A percentile compares a stretch with the other conserved stretches of the same genome.
These are phyloP conservation scores for Allium cepa DNA, from an alignment of 106 monocot species.

Conservation along the genomic window DNA sequence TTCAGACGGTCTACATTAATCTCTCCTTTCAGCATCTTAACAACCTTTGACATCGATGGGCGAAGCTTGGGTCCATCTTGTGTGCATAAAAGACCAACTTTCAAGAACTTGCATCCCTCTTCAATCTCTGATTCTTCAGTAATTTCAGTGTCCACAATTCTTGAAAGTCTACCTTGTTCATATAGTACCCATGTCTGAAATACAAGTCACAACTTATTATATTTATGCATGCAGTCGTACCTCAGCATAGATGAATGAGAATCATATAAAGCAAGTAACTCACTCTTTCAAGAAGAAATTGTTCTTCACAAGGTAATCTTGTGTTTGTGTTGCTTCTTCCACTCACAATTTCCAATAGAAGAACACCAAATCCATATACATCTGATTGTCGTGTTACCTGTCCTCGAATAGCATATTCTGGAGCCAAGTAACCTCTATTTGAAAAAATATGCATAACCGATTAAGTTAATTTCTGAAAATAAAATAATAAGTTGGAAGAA, in stretches of 20 bases:
- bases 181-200: slow-evolving; percentile 54
- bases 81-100: slow-evolving; percentile 58
- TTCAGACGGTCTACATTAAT: slow-evolving; percentile 6
- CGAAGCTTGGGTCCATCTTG: slow-evolving; percentile 52
- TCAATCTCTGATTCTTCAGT: slow-evolving; percentile 38
- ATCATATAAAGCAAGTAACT: slow-evolving; percentile 9
- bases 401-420: slow-evolving; percentile 69
- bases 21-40: slow-evolving; percentile 47
- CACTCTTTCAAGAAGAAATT: slow-evolving; percentile 69
- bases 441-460: not conserved
- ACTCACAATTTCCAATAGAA: slow-evolving; percentile 66
- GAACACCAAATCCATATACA: slow-evolving; percentile 71
- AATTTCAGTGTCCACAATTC: slow-evolving; percentile 37
- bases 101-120: slow-evolving; percentile 49
- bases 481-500: not conserved
- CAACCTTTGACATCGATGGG: slow-evolving; percentile 42
- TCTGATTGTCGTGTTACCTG: slow-evolving; percentile 70
- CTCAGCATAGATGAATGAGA: not conserved
- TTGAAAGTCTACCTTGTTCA: slow-evolving; percentile 25
- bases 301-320: slow-evolving; percentile 60
- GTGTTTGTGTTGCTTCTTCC: slow-evolving; percentile 60
- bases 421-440: slow-evolving; percentile 67
- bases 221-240: not conserved
- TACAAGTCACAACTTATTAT: not conserved
- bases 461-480: not conserved